Conservation (phyloP, 192 early-diverging fungal genomes). For the Backusella westeae region DNA sequence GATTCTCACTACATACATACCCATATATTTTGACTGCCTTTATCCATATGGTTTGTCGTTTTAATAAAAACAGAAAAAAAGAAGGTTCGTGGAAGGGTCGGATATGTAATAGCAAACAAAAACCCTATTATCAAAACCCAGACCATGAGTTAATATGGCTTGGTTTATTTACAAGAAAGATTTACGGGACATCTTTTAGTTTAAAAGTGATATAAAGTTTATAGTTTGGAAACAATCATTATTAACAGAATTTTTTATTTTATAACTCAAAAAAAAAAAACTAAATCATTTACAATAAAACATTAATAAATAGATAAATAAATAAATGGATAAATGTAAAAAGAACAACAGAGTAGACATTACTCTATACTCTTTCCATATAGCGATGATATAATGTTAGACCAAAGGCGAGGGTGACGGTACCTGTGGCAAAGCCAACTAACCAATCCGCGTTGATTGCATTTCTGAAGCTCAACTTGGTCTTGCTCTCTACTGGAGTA, state of each 20-base stretch:
- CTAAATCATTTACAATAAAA: not conserved
- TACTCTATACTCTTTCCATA: not conserved
- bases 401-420: conserved; percentile 12
- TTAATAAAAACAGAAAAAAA: not conserved
- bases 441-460: not conserved
- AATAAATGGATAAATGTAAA: not conserved
- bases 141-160: not conserved
- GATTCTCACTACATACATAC: too few species aligned
- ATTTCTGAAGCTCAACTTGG: not conserved
- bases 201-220: not conserved
- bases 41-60: not conserved
- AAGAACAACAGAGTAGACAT: not conserved
- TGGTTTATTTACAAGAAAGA: not conserved
- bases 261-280: not conserved
- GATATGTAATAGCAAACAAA: not conserved
- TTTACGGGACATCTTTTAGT: not conserved
- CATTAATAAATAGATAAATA: not conserved
- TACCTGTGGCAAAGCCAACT: conserved; percentile 12
- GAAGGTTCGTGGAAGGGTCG: too few species aligned
- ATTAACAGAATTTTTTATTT: not conserved
- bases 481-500: not conserved
- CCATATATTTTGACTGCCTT: not conserved
- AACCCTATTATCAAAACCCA: not conserved
- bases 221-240: not conserved
- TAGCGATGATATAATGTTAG: conserved; percentile 12